Percentiles rank a stretch among this genome's conserved stretches.
Evolutionary conservation across 73 alveolate genomes (phyloP).

Genomic region (Halteria grandinella): DNA sequence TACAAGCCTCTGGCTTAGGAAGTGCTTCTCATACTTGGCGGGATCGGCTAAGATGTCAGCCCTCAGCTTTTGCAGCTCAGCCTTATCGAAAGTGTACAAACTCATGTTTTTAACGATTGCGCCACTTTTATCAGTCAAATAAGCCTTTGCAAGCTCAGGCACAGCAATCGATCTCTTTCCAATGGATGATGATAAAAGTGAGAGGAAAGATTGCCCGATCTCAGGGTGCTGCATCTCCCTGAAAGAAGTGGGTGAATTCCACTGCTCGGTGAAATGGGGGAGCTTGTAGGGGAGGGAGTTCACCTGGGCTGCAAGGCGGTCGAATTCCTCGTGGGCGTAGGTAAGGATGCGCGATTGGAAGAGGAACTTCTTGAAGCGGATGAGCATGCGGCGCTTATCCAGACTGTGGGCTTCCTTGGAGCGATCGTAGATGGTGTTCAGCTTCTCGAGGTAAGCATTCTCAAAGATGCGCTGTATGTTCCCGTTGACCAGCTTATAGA

Average conservation of each 20-base stretch:
- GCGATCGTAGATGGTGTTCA: slow-evolving; percentile 8
- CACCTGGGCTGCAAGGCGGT: not conserved
- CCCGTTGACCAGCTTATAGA: slow-evolving; percentile 38
- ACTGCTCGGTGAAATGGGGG: slow-evolving; percentile 7
- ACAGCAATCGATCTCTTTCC: slow-evolving; percentile 27
- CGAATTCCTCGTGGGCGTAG: not conserved
- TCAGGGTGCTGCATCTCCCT: slow-evolving; percentile 29
- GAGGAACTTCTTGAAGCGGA: slow-evolving; percentile 54
- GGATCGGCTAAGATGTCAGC: slow-evolving; percentile 32
- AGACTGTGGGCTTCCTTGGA: slow-evolving; percentile 42
- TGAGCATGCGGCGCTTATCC: slow-evolving; percentile 45
- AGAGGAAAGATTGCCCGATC: slow-evolving; percentile 5
- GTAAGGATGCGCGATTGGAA: slow-evolving; percentile 7
- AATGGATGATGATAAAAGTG: slow-evolving; percentile 10
- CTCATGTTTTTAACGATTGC: not conserved
- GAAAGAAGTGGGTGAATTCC: slow-evolving; percentile 26
- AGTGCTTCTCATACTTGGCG: slow-evolving; percentile 12
- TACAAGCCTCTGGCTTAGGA: too few species aligned
- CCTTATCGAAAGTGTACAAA: slow-evolving; percentile 25
- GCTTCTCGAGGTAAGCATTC: slow-evolving; percentile 28
- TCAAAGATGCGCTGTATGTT: slow-evolving; percentile 22
- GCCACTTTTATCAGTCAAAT: slow-evolving; percentile 2
- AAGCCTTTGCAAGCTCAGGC: slow-evolving; percentile 17
- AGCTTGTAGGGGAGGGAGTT: slow-evolving; percentile 21
- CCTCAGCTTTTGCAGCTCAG: slow-evolving; percentile 17